Evolutionary conservation across 2,329 filamentous ascomycete species (phyloP).

Genomic region (Claviceps purpurea): DNA sequence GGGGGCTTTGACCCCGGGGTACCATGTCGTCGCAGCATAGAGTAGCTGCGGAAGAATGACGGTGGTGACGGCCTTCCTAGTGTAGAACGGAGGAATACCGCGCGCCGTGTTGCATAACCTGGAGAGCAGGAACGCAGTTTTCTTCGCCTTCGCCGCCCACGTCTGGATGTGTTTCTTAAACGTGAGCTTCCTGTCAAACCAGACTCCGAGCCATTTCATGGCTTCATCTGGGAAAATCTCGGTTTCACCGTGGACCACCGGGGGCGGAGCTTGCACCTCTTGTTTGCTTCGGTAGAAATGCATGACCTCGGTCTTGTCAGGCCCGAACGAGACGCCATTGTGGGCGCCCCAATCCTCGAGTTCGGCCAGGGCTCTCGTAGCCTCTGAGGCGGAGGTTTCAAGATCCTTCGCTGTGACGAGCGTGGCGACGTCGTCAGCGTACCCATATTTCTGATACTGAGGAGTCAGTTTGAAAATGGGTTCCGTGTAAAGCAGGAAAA

Average conservation of each 20-base stretch:
- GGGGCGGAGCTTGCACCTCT: neutral
- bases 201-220: conserved; percentile 12
- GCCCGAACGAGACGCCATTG: conserved; percentile 11
- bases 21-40: too few species aligned
- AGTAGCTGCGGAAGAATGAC: too few species aligned
- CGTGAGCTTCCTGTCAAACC: conserved; percentile 8
- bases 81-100: too few species aligned
- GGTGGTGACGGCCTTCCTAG: too few species aligned
- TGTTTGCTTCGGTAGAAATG: conserved; percentile 7
- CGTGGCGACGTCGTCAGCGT: neutral
- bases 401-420: neutral
- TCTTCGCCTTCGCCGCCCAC: too few species aligned
- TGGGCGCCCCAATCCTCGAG: conserved; percentile 8
- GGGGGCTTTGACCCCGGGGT: too few species aligned
- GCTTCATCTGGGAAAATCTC: conserved; percentile 2
- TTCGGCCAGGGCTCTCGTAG: neutral
- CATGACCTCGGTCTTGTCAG: conserved; percentile 12
- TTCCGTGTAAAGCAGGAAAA: neutral
- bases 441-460: neutral
- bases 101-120: too few species aligned
- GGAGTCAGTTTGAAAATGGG: neutral
- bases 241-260: neutral
- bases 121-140: too few species aligned
- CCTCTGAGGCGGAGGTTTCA: too few species aligned
- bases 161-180: conserved; percentile 9